Conservation (phyloP, 1,139 yeast genomes). For the Spathaspora sp. region DNA sequence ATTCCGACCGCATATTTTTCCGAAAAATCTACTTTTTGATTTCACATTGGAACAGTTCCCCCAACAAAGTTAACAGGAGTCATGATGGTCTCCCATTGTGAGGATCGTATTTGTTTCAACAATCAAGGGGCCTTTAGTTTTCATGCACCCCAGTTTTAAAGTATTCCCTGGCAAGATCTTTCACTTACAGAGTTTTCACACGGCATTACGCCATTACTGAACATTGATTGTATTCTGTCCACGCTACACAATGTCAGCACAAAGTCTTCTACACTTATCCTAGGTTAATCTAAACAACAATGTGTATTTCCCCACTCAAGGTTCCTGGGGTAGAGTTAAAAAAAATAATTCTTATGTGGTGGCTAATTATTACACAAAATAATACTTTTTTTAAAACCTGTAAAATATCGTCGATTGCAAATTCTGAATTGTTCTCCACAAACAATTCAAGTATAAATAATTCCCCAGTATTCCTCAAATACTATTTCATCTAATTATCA, state of each 20-base stretch:
- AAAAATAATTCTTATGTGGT: not conserved
- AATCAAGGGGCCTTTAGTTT: not conserved
- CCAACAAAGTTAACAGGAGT: not conserved
- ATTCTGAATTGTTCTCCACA: not conserved
- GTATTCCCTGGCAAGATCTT: not conserved
- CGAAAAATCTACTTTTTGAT: not conserved
- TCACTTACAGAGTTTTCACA: not conserved
- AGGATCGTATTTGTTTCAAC: not conserved
- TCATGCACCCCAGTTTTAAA: not conserved
- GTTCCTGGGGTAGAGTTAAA: constrained; percentile 1
- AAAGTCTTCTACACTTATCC: too few species aligned
- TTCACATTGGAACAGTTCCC: not conserved
- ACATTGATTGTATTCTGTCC: too few species aligned
- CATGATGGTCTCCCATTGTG: too few species aligned
- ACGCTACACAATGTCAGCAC: too few species aligned
- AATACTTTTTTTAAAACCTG: not conserved
- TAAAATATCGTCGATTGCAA: not conserved
- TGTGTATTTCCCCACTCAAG: not conserved
- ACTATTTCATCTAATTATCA: not conserved
- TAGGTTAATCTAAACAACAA: too few species aligned
- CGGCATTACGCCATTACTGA: not conserved
- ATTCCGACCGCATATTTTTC: not conserved
- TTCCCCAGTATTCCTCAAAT: not conserved
- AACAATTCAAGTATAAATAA: not conserved
- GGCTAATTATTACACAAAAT: not conserved